phyloP scores from a whole-genome alignment of 768 basidiomycete species.

The Mycena kentingensis region DNA sequence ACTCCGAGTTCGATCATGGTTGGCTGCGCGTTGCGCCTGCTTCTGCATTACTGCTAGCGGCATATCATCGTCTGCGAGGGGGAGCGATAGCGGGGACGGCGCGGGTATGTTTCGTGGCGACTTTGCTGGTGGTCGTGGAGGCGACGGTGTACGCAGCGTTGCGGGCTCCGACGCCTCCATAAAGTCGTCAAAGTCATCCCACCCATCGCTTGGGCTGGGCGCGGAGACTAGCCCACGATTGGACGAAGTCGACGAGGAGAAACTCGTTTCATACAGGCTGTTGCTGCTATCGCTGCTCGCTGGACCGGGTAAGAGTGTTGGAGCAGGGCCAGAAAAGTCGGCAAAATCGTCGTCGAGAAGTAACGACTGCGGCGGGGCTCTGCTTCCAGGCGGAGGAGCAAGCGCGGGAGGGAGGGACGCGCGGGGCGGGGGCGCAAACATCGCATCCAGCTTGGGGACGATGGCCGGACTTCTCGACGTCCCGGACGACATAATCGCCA shows the following conservation, averaged over 20 bases:
- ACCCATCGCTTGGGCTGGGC: conserved; percentile 27
- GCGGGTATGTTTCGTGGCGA: conserved; percentile 12
- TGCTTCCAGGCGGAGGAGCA: conserved; percentile 31
- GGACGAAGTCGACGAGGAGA: conserved; percentile 23
- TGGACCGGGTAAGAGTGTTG: conserved; percentile 17
- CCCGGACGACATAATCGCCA: conserved; percentile 22
- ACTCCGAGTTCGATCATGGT: conserved; percentile 59
- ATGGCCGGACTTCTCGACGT: conserved; percentile 14
- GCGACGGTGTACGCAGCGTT: conserved; percentile 47
- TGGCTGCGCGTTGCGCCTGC: conserved; percentile 38
- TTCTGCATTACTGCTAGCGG: conserved; percentile 16
- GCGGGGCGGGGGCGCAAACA: conserved; percentile 23
- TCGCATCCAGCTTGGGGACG: conserved; percentile 24
- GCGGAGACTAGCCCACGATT: conserved; percentile 26
- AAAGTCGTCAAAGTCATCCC: conserved; percentile 51
- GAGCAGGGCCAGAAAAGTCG: conserved; percentile 44
- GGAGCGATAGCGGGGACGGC: no score
- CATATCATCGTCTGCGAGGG: conserved; percentile 18
- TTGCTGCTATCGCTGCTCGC: conserved; percentile 21
- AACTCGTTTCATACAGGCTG: conserved; percentile 15
- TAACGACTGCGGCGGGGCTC: conserved; percentile 28
- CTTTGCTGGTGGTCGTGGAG: conserved; percentile 46
- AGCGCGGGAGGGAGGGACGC: conserved; percentile 26
- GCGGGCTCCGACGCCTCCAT: conserved; percentile 33
- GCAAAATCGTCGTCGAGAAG: conserved; percentile 51